phyloP scores from a whole-genome alignment of 805 yeast species.

The Candida silvatica region DNA sequence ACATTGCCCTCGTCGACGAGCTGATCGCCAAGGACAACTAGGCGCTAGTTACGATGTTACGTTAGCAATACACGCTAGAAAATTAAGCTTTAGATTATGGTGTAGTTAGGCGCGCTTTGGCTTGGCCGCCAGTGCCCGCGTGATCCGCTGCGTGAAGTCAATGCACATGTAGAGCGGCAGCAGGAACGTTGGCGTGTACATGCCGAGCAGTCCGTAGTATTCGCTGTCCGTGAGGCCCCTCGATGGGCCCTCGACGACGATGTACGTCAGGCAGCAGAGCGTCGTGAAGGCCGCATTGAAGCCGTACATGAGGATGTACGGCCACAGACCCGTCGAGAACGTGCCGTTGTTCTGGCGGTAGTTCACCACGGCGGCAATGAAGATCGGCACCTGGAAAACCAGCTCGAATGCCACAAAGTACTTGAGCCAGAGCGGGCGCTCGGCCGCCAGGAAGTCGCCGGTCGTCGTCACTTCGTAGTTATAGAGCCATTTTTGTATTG shows the following conservation, averaged over 20 bases:
- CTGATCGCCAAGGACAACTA: conserved; percentile 42
- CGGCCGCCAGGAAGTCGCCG: conserved; percentile 59
- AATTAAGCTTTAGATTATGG: conserved; percentile 3
- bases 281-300: conserved; percentile 81
- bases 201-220: conserved; percentile 32
- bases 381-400: conserved; percentile 72
- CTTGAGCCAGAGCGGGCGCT: conserved; percentile 56
- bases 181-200: conserved; percentile 65
- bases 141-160: conserved; percentile 31
- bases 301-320: conserved; percentile 53
- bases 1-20: conserved; percentile 61
- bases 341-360: conserved; percentile 9
- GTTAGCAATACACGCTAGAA: neutral
- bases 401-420: conserved; percentile 68
- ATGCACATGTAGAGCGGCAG: conserved; percentile 52
- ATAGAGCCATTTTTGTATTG: conserved; percentile 40
- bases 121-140: neutral
- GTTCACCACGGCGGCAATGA: conserved; percentile 36
- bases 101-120: conserved; percentile 1
- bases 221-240: conserved; percentile 32
- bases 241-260: conserved; percentile 27
- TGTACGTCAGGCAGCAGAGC: conserved; percentile 54
- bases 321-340: conserved; percentile 7
- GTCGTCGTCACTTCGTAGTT: conserved; percentile 54
- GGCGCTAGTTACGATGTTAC: neutral